Conservation (phyloP, 2,329 filamentous ascomycete genomes). For the Clarireedia monteithiana region DNA sequence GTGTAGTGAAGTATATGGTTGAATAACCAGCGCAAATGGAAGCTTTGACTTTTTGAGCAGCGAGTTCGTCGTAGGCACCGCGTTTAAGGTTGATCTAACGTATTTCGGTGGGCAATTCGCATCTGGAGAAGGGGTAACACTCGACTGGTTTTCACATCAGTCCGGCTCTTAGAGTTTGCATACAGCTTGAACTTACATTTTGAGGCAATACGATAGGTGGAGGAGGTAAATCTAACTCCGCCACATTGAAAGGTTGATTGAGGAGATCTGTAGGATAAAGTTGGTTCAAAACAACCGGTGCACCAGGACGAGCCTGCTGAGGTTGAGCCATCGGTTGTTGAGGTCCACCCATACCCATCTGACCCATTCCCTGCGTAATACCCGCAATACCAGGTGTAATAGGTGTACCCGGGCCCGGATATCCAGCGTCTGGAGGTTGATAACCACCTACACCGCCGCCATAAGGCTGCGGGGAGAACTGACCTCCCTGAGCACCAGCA, state of each 20-base stretch:
- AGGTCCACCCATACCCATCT: slow-evolving; percentile 58
- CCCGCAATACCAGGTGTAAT: slow-evolving; percentile 46
- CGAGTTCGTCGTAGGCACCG: slow-evolving; percentile 84
- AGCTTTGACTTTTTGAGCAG: slow-evolving; percentile 95
- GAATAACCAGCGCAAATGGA: slow-evolving; percentile 90
- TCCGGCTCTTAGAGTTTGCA: slow-evolving; percentile 8
- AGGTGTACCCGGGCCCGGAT: slow-evolving; percentile 44
- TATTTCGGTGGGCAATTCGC: slow-evolving; percentile 93
- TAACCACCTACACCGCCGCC: slow-evolving; percentile 39
- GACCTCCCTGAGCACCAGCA: slow-evolving; percentile 29
- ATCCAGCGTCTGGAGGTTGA: slow-evolving; percentile 60
- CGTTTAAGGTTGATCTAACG: slow-evolving; percentile 90
- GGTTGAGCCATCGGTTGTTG: slow-evolving; percentile 30
- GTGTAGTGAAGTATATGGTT: slow-evolving; percentile 88
- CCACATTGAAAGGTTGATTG: slow-evolving; percentile 87
- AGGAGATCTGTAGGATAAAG: slow-evolving; percentile 88
- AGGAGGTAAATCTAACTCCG: slow-evolving; percentile 84
- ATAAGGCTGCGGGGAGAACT: slow-evolving; percentile 27
- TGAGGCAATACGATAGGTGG: slow-evolving; percentile 85
- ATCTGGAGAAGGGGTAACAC: slow-evolving; percentile 81
- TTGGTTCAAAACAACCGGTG: slow-evolving; percentile 64
- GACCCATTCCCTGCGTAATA: slow-evolving; percentile 76
- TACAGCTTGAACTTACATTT: slow-evolving; percentile 59
- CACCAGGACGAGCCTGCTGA: slow-evolving; percentile 40
- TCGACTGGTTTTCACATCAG: slow-evolving; percentile 54